These are phyloP conservation scores for Viridothelium virens DNA, from an alignment of 495 filamentous ascomycete species.

Conservation along the genomic window DNA sequence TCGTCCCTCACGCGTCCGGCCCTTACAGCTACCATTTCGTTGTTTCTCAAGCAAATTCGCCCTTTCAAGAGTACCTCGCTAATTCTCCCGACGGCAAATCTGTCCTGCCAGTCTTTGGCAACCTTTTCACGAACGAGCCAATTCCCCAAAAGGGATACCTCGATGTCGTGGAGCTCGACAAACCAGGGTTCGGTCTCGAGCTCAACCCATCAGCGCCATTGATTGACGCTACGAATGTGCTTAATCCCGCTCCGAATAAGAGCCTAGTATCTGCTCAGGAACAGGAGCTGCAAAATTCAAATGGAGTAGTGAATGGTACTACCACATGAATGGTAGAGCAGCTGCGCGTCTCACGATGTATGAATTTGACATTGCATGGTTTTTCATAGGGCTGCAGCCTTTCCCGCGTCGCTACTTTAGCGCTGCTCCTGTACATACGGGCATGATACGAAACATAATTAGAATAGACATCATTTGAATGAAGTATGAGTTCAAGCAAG, in stretches of 20 bases:
- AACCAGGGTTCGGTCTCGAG: conserved; percentile 83
- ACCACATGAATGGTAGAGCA: not conserved
- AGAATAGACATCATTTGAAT: too few relatives aligned
- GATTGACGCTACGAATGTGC: conserved; percentile 60
- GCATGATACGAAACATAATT: too few relatives aligned
- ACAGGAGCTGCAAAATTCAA: conserved; percentile 2
- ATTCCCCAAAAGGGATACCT: conserved; percentile 76
- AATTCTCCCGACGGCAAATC: conserved; percentile 85
- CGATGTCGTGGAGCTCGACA: conserved; percentile 69
- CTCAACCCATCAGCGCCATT: conserved; percentile 72
- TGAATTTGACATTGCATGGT: not conserved
- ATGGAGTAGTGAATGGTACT: not conserved
- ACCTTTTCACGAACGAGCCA: conserved; percentile 83
- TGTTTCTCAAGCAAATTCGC: conserved; percentile 78
- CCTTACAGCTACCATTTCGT: conserved; percentile 95
- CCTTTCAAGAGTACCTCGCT: conserved; percentile 90
- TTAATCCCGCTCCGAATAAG: conserved; percentile 63
- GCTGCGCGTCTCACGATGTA: not conserved
- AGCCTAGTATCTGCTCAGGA: conserved; percentile 37
- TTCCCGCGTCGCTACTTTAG: too few relatives aligned
- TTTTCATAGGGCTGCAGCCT: not conserved
- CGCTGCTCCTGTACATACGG: too few relatives aligned
- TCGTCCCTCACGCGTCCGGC: conserved; percentile 87
- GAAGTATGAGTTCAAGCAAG: too few relatives aligned
- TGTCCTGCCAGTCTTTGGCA: conserved; percentile 83